Percentiles rank a stretch among this genome's conserved stretches.
Conservation (phyloP, 495 filamentous ascomycete species). For the Staphylotrichum longicolle region DNA sequence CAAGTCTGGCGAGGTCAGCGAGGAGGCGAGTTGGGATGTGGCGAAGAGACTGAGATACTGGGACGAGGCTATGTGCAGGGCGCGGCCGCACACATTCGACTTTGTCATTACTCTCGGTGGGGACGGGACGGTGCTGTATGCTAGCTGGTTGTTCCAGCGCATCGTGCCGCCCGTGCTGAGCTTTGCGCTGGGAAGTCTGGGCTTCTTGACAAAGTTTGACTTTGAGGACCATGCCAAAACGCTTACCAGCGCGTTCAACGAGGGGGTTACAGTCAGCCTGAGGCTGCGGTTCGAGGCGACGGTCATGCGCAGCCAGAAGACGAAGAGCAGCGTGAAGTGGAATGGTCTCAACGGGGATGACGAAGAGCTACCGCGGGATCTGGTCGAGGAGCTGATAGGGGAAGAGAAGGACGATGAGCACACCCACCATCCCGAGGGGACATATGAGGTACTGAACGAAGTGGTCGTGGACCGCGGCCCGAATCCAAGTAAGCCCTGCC, state of each 20-base stretch:
- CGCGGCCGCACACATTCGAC: slow-evolving; percentile 83
- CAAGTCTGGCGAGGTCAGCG: slow-evolving; percentile 25
- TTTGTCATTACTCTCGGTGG: slow-evolving; percentile 94
- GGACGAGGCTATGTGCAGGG: slow-evolving; percentile 72
- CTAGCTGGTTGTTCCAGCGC: slow-evolving; percentile 95
- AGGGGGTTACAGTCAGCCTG: slow-evolving; percentile 86
- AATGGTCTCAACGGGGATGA: slow-evolving; percentile 25
- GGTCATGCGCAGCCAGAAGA: slow-evolving; percentile 77
- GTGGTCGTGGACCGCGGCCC: slow-evolving; percentile 87
- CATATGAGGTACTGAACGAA: slow-evolving; percentile 90
- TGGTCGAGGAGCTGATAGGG: slow-evolving; percentile 88
- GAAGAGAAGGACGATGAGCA: slow-evolving; percentile 74
- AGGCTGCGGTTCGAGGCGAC: slow-evolving; percentile 90
- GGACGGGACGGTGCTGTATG: slow-evolving; percentile 93
- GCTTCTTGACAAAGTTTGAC: slow-evolving; percentile 96
- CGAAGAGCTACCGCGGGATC: slow-evolving; percentile 50
- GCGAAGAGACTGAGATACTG: slow-evolving; percentile 71
- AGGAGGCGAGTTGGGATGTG: slow-evolving; percentile 49
- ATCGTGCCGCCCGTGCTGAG: slow-evolving; percentile 91
- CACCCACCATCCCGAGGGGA: slow-evolving; percentile 76
- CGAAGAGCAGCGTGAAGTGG: slow-evolving; percentile 23
- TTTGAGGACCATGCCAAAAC: slow-evolving; percentile 70
- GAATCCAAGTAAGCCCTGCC: slow-evolving; percentile 65
- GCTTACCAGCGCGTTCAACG: slow-evolving; percentile 67
- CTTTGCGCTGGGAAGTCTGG: slow-evolving; percentile 86